Percentiles rank a stretch among this genome's conserved stretches.
These are phyloP conservation scores for Arbutus unedo DNA, from an alignment of 148 eudicot genomes.

Conservation along the genomic window DNA sequence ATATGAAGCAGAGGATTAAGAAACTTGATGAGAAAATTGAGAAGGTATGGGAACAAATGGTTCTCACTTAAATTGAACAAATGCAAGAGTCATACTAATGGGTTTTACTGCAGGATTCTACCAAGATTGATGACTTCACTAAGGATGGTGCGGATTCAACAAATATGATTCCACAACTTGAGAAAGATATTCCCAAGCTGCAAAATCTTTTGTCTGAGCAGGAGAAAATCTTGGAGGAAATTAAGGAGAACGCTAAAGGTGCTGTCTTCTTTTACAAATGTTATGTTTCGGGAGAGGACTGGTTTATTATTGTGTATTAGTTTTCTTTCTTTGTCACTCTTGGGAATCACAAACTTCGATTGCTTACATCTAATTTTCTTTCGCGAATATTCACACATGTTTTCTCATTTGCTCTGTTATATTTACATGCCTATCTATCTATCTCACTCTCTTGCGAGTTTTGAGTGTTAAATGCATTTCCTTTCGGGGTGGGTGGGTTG, in stretches of 20 bases:
- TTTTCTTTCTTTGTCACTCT: background rate
- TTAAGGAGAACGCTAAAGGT: constrained; percentile 81
- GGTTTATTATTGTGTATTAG: background rate
- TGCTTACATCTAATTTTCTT: background rate
- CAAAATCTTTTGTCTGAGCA: constrained; percentile 67
- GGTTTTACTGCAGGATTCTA: constrained; percentile 48
- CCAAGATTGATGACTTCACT: constrained; percentile 56
- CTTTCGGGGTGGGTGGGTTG: background rate
- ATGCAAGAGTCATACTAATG: constrained; percentile 23
- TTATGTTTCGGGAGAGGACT: background rate
- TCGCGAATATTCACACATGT: background rate
- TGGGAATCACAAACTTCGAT: background rate
- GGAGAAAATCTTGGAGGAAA: constrained; percentile 75
- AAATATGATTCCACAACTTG: constrained; percentile 65
- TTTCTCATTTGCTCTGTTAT: background rate
- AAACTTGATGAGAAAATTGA: constrained; percentile 80
- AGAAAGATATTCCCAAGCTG: constrained; percentile 65
- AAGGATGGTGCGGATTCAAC: constrained; percentile 64
- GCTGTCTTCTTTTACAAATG: background rate
- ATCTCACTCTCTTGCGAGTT: background rate
- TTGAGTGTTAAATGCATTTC: background rate
- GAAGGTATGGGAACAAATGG: constrained; percentile 44
- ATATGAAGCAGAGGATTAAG: constrained; percentile 80
- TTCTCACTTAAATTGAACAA: background rate
- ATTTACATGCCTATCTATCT: background rate